Conservation (phyloP, 331 rosid genomes). For the Cucumis variabilis region DNA sequence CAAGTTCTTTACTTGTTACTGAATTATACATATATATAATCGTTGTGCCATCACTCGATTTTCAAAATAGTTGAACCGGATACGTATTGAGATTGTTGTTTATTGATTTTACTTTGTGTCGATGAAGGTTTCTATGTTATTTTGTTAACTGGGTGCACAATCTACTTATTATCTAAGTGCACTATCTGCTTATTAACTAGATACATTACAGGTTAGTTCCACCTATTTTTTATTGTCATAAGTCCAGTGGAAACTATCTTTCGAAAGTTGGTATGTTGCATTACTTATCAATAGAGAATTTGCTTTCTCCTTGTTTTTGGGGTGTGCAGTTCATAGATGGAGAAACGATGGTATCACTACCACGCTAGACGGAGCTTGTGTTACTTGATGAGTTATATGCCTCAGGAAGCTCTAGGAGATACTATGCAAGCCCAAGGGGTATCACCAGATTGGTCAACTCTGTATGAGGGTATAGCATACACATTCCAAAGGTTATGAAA, state of each 20-base stretch:
- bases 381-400: constrained; percentile 49
- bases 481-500: too few species aligned
- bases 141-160: too few species aligned
- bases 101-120: too few species aligned
- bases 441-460: constrained; percentile 48
- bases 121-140: too few species aligned
- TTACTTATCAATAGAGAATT: background rate
- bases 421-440: constrained; percentile 53
- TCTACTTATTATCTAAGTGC: background rate
- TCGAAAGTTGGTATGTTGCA: background rate
- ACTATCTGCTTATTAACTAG: background rate
- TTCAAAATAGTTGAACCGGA: too few species aligned
- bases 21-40: too few species aligned
- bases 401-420: constrained; percentile 53
- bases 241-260: background rate
- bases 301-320: constrained; percentile 20
- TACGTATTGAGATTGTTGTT: too few species aligned
- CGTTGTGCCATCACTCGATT: too few species aligned
- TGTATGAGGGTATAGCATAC: too few species aligned
- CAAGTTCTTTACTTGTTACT: too few species aligned
- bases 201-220: background rate
- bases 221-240: background rate
- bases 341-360: constrained; percentile 46
- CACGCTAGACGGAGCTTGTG: constrained; percentile 48
- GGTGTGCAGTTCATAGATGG: constrained; percentile 46